These are phyloP conservation scores for Xylariomycetidae sp. DNA, from an alignment of 2,329 filamentous ascomycete genomes.

Conservation along the genomic window DNA sequence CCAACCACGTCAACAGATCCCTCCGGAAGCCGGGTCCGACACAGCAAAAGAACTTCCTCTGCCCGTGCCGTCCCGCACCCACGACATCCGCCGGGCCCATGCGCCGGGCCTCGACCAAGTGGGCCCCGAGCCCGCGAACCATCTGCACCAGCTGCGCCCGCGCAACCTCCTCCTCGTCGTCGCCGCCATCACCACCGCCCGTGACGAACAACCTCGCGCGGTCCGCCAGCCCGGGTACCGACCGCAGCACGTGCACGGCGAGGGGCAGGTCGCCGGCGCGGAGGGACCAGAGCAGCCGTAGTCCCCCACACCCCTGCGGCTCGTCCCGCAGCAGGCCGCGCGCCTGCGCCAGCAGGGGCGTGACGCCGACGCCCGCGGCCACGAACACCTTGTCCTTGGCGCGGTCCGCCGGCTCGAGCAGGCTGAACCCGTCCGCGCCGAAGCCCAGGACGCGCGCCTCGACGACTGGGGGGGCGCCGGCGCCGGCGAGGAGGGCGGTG, in stretches of 20 bases:
- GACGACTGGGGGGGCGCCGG: constrained; percentile 45
- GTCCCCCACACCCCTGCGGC: constrained; percentile 17
- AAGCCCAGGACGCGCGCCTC: constrained; percentile 67
- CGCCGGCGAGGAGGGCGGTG: constrained; percentile 58
- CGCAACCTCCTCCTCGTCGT: constrained; percentile 29
- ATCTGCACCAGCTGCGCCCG: constrained; percentile 28
- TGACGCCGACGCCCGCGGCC: constrained; percentile 77
- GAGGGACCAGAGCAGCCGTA: constrained; percentile 65
- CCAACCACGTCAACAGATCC: constrained; percentile 43
- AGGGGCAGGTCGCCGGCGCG: constrained; percentile 55
- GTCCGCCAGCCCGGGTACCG: constrained; percentile 42
- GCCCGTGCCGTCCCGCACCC: constrained; percentile 29
- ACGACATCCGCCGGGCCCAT: constrained; percentile 38
- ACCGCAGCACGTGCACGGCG: constrained; percentile 51
- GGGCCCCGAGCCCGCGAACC: constrained; percentile 29
- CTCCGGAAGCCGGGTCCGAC: constrained; percentile 37
- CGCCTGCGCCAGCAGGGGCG: constrained; percentile 70
- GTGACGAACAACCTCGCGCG: constrained; percentile 62
- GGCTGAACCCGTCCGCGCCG: constrained; percentile 45
- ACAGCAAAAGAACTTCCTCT: constrained; percentile 48
- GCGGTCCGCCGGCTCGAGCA: constrained; percentile 14
- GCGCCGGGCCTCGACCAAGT: constrained; percentile 30
- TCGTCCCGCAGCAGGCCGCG: constrained; percentile 36
- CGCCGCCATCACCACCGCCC: constrained; percentile 43
- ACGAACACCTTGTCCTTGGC: constrained; percentile 48